Evolutionary conservation across 2,329 filamentous ascomycete genomes (phyloP), one percentile per base, ranked within the genome.

Genomic region (Colletotrichum liaoningense): DNA sequence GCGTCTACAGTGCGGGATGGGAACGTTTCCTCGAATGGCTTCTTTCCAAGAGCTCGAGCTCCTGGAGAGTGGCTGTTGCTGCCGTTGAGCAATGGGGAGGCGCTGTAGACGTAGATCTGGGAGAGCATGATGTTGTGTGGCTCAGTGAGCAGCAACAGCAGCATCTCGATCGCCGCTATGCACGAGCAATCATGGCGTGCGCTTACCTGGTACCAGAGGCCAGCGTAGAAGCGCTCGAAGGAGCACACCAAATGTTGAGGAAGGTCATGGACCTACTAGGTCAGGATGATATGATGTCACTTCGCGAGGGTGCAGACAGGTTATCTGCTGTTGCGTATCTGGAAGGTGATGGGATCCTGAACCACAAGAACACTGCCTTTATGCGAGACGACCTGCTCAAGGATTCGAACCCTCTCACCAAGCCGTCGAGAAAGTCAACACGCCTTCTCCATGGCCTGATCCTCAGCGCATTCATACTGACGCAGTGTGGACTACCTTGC

Each of bases 61-160:
- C 90, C 19, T 93, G 94, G 87, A 84, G 81, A 30, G 84, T 91
- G n/a, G 88, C 90, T n/a, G 85, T 91, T 38, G 86, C 87, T 62
- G 91, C 89, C 8, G 84, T 95, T 42, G 88, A 91, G 73, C 89
- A 93, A 75, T 96, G 93, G 93, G 90, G 92, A 77, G 94, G 93
- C 0, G 93, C 93, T 0, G 85, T 85, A 7, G 93, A 95, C 78
- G 87, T 93, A 59, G 92, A 95, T 76, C 80, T 94, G 5, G 92
- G 91, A 4, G 89, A 88, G 14, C 89, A 88, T 76, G 87, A 88
- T 8, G 85, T 84, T 2, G 81, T 86, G 60, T 90, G 90, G 83
- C 80, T 94, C 62, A 87, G 88, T 60, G 91, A 93, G 60, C 85
- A 89, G 3, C 86, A 90, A 58, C 88, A 91, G 76, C 84, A 86